phyloP scores from a whole-genome alignment of 768 basidiomycete genomes.

The Mrakia gelida region DNA sequence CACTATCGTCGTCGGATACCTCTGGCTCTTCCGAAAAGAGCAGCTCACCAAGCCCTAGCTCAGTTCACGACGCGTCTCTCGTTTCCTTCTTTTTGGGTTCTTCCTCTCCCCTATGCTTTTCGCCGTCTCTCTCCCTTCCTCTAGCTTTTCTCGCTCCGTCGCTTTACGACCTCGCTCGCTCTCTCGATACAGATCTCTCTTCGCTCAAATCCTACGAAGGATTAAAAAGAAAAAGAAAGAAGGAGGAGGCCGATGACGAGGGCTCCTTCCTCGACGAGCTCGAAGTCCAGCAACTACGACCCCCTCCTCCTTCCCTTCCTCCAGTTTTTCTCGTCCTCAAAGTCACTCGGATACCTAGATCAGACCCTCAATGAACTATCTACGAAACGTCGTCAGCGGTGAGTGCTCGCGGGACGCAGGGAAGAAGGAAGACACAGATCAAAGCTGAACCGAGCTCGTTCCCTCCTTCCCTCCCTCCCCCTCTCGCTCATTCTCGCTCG shows the following conservation, averaged over 20 bases:
- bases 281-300: too few relatives aligned
- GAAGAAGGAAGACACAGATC: too few relatives aligned
- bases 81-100: not conserved
- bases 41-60: slow-evolving; percentile 30
- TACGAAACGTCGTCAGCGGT: slow-evolving; percentile 24
- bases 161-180: too few relatives aligned
- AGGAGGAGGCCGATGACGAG: too few relatives aligned
- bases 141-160: not conserved
- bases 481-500: not conserved
- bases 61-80: not conserved
- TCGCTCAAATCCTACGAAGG: too few relatives aligned
- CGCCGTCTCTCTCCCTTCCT: not conserved
- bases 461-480: not conserved
- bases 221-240: too few relatives aligned
- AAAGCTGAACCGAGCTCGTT: not conserved
- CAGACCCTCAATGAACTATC: slow-evolving; percentile 2
- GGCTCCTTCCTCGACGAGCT: too few relatives aligned
- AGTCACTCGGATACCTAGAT: not conserved
- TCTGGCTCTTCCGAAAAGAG: slow-evolving; percentile 15
- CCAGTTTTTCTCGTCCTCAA: too few relatives aligned
- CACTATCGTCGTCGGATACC: not conserved
- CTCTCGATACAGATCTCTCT: too few relatives aligned
- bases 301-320: too few relatives aligned
- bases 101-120: not conserved
- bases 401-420: not conserved